Evolutionary conservation across 306 rosid genomes (phyloP).

Genomic region (Prunus mume): DNA sequence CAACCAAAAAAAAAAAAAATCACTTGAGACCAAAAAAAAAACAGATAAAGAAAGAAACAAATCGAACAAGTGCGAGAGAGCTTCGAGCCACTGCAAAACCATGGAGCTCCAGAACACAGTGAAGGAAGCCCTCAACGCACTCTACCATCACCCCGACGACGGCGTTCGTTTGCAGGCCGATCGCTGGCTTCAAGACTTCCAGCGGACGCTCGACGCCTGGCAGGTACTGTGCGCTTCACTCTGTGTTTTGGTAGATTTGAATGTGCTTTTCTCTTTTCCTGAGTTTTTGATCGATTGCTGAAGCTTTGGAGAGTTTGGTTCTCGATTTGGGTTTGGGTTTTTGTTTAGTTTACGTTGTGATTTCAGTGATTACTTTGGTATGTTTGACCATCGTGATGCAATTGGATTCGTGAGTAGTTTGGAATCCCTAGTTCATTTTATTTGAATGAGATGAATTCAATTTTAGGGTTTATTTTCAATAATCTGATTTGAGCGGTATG

Average conservation of each 20-base stretch:
- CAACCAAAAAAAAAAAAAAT: background rate
- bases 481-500: background rate
- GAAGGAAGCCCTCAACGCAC: conserved; percentile 98
- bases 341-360: background rate
- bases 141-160: conserved; percentile 96
- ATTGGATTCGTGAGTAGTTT: background rate
- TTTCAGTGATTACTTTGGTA: background rate
- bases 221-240: conserved; percentile 57
- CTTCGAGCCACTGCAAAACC: conserved; percentile 23
- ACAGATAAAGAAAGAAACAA: conserved; percentile 20
- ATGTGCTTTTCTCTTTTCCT: background rate
- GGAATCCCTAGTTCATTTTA: background rate
- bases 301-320: background rate
- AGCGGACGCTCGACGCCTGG: conserved; percentile 98
- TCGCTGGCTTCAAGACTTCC: conserved; percentile 94
- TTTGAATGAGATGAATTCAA: conserved; percentile 1
- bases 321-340: background rate
- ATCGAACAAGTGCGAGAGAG: conserved; percentile 24
- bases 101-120: conserved; percentile 97
- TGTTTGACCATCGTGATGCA: background rate
- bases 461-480: conserved; percentile 20
- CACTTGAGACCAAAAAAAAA: background rate
- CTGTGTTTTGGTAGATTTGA: background rate
- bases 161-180: conserved; percentile 91
- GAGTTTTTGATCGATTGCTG: background rate